Evolutionary conservation across 257 asterid genomes (phyloP).

Genomic region (Plectranthus barbatus): DNA sequence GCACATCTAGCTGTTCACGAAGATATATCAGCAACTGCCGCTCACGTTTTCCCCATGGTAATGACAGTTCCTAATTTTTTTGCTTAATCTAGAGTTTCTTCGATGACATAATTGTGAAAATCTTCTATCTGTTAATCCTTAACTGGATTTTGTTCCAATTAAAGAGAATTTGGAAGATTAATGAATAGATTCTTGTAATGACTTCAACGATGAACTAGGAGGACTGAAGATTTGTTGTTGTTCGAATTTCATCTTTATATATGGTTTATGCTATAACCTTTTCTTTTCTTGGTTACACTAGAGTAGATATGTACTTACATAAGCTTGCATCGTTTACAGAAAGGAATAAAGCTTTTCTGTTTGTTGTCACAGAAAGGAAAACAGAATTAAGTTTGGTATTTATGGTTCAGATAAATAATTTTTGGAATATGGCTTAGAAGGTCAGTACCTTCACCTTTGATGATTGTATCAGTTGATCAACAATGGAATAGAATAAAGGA

Average conservation of each 20-base stretch:
- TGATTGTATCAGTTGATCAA: not conserved
- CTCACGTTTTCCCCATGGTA: conserved; percentile 78
- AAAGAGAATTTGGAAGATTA: not conserved
- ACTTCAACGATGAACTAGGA: not conserved
- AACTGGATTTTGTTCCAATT: not conserved
- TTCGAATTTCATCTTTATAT: not conserved
- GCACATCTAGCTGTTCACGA: conserved; percentile 50
- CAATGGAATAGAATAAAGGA: not conserved
- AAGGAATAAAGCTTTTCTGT: not conserved
- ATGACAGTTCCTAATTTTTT: not conserved
- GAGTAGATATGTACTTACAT: not conserved
- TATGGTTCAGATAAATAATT: not conserved
- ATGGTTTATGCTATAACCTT: not conserved
- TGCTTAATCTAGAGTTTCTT: not conserved
- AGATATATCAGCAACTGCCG: conserved; percentile 57
- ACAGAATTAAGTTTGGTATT: not conserved
- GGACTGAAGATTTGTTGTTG: not conserved
- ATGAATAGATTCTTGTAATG: not conserved
- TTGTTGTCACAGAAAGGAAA: too few species aligned
- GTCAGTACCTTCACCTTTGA: not conserved
- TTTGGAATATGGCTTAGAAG: not conserved
- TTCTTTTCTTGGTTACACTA: not conserved
- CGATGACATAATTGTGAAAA: too few species aligned
- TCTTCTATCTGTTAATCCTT: too few species aligned
- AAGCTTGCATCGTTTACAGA: not conserved